Conservation (phyloP, 1,139 yeast species). For the Blastobotrys elegans region DNA sequence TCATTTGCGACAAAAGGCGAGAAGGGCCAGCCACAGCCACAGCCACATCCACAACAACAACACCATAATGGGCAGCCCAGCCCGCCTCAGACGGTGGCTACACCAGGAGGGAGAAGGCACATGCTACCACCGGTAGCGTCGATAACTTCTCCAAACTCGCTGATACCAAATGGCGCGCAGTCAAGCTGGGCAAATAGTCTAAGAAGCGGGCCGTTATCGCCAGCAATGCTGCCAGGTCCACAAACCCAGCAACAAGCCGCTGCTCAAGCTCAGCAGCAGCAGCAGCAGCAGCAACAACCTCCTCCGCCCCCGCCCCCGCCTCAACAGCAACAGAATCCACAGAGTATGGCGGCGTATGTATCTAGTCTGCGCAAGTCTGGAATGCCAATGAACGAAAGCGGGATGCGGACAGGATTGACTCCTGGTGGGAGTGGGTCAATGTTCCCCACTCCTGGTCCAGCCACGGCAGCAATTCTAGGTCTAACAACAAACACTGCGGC, state of each 20-base stretch:
- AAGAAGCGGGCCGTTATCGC: slow-evolving; percentile 32
- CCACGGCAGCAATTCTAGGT: slow-evolving; percentile 36
- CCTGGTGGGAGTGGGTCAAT: slow-evolving; percentile 36
- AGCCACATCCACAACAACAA: slow-evolving; percentile 20
- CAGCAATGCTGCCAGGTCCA: slow-evolving; percentile 34
- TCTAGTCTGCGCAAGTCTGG: slow-evolving; percentile 13
- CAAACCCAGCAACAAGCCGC: slow-evolving; percentile 19
- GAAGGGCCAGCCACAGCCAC: slow-evolving; percentile 19
- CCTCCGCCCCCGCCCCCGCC: no score
- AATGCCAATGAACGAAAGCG: slow-evolving; percentile 22
- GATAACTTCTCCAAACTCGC: slow-evolving; percentile 33
- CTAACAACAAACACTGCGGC: slow-evolving; percentile 14
- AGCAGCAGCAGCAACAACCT: slow-evolving; percentile 1
- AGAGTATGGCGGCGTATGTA: slow-evolving; percentile 19
- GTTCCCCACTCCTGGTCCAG: slow-evolving; percentile 37
- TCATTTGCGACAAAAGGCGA: slow-evolving; percentile 68
- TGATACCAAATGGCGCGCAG: slow-evolving; percentile 21
- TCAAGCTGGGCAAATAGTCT: slow-evolving; percentile 27
- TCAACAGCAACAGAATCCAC: slow-evolving; percentile 8
- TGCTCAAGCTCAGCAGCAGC: slow-evolving; percentile 10
- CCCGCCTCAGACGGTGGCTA: slow-evolving; percentile 22
- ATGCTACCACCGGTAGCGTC: slow-evolving; percentile 36
- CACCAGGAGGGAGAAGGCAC: slow-evolving; percentile 32
- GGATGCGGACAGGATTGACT: slow-evolving; percentile 35
- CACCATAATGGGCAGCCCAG: slow-evolving; percentile 12